Conservation (phyloP, 768 basidiomycete genomes). For the Lactarius hatsudake region DNA sequence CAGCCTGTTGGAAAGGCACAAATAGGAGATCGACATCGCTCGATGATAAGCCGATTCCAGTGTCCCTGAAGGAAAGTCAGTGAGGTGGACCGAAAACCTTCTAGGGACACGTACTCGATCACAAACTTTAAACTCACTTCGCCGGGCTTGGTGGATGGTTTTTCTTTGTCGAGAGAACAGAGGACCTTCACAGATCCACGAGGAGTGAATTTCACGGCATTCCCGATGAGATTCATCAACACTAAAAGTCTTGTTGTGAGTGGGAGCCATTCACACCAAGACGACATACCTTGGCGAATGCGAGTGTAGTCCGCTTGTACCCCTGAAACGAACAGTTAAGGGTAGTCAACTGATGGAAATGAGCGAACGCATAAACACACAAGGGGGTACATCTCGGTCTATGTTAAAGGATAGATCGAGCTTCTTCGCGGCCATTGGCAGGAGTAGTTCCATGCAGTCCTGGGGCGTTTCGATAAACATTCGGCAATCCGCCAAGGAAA, state of each 20-base stretch:
- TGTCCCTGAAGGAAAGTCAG: slow-evolving; percentile 47
- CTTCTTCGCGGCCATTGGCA: slow-evolving; percentile 74
- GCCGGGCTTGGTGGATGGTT: slow-evolving; percentile 34
- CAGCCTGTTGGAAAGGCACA: slow-evolving; percentile 75
- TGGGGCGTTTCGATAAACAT: slow-evolving; percentile 28
- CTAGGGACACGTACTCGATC: slow-evolving; percentile 47
- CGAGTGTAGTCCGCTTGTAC: slow-evolving; percentile 72
- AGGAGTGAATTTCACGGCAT: slow-evolving; percentile 72
- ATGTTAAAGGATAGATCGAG: slow-evolving; percentile 73
- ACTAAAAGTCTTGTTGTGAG: slow-evolving; percentile 38
- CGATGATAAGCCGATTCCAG: slow-evolving; percentile 66
- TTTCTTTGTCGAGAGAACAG: slow-evolving; percentile 50
- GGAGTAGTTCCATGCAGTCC: slow-evolving; percentile 76
- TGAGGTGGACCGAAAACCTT: neutral
- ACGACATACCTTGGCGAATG: slow-evolving; percentile 59
- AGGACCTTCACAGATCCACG: slow-evolving; percentile 60
- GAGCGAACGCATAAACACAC: slow-evolving; percentile 39
- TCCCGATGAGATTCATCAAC: slow-evolving; percentile 74
- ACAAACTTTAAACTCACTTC: slow-evolving; percentile 61
- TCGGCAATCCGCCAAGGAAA: too few relatives aligned
- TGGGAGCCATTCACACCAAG: neutral
- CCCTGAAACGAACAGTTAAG: slow-evolving; percentile 39
- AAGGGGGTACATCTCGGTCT: slow-evolving; percentile 60
- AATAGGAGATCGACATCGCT: slow-evolving; percentile 67
- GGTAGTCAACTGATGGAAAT: neutral